Percentiles rank a stretch among this genome's conserved stretches.
Conservation (phyloP, 495 filamentous ascomycete genomes). For the Xylaria castorea region DNA sequence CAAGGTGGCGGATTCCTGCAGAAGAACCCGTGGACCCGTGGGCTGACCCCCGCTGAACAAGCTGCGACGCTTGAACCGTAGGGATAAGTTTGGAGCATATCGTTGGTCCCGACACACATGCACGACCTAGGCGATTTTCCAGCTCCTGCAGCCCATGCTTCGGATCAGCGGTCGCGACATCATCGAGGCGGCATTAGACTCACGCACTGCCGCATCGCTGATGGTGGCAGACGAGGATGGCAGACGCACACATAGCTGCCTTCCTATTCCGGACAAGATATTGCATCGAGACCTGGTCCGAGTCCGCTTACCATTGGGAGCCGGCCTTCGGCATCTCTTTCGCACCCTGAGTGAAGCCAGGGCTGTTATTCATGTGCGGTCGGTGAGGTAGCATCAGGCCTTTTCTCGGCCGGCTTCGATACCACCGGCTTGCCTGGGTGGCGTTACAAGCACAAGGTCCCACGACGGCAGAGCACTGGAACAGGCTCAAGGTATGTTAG, state of each 20-base stretch:
- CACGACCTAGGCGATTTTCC: constrained; percentile 17
- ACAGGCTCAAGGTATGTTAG: constrained; percentile 1
- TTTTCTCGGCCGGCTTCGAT: constrained; percentile 25
- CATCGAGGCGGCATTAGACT: constrained; percentile 19
- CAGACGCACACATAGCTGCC: constrained; percentile 17
- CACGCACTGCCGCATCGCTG: constrained; percentile 16
- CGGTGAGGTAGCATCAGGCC: constrained; percentile 20
- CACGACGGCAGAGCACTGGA: constrained; percentile 13
- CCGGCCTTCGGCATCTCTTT: constrained; percentile 24
- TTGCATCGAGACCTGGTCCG: constrained; percentile 15
- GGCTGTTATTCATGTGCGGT: constrained; percentile 23
- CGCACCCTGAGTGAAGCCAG: constrained; percentile 8
- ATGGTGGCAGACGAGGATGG: constrained; percentile 5
- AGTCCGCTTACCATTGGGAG: constrained; percentile 24
- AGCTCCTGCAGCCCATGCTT: constrained; percentile 24
- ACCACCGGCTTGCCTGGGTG: constrained; percentile 21
- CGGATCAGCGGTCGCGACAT: constrained; percentile 19
- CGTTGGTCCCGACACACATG: constrained; percentile 17
- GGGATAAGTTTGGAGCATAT: constrained; percentile 7
- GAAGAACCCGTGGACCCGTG: constrained; percentile 11
- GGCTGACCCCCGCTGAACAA: constrained; percentile 19
- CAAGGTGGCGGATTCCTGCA: constrained; percentile 22
- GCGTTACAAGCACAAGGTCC: constrained; percentile 18
- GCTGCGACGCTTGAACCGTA: constrained; percentile 12
- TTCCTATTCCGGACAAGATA: constrained; percentile 25